Percentiles rank a stretch among this genome's conserved stretches.
These are phyloP conservation scores for Aspergillus awamori DNA, from an alignment of 2,329 filamentous ascomycete genomes.

Conservation along the genomic window DNA sequence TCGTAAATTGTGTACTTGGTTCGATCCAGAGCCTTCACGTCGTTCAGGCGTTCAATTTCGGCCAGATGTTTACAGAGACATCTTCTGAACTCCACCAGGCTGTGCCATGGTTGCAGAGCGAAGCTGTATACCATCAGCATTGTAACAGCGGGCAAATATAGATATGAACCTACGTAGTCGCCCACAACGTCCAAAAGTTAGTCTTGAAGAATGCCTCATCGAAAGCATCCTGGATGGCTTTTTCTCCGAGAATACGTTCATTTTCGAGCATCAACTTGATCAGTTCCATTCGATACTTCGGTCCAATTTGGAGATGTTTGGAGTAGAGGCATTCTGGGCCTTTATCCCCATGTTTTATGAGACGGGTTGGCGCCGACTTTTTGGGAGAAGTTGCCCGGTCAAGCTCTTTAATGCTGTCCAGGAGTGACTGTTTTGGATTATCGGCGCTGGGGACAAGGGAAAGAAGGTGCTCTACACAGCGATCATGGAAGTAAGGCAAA, in stretches of 20 bases:
- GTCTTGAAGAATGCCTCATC: conserved; percentile 24
- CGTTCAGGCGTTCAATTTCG: conserved; percentile 26
- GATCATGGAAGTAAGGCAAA: conserved; percentile 39
- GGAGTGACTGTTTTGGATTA: conserved; percentile 3
- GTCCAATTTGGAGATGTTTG: conserved; percentile 13
- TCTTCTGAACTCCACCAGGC: conserved; percentile 27
- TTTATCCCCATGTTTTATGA: background rate
- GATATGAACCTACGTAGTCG: conserved; percentile 19
- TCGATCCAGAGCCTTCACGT: conserved; percentile 24
- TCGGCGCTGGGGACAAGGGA: conserved; percentile 29
- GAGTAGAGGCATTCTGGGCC: conserved; percentile 13
- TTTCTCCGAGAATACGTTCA: conserved; percentile 29
- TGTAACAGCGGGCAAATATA: background rate
- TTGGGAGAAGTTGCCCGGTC: conserved; percentile 3
- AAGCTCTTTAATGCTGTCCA: conserved; percentile 9
- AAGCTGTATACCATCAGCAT: conserved; percentile 17
- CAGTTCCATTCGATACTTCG: conserved; percentile 24
- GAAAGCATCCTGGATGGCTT: conserved; percentile 34
- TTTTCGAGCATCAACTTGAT: conserved; percentile 22
- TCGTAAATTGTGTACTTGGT: conserved; percentile 32
- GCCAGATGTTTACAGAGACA: conserved; percentile 28
- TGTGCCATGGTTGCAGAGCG: conserved; percentile 27
- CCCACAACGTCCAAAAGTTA: conserved; percentile 29
- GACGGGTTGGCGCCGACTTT: conserved; percentile 3
- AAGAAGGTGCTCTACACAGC: conserved; percentile 39